Base-by-base conservation (phyloP, 148 eudicot species). In the Vaccinium corymbosum region DNA sequence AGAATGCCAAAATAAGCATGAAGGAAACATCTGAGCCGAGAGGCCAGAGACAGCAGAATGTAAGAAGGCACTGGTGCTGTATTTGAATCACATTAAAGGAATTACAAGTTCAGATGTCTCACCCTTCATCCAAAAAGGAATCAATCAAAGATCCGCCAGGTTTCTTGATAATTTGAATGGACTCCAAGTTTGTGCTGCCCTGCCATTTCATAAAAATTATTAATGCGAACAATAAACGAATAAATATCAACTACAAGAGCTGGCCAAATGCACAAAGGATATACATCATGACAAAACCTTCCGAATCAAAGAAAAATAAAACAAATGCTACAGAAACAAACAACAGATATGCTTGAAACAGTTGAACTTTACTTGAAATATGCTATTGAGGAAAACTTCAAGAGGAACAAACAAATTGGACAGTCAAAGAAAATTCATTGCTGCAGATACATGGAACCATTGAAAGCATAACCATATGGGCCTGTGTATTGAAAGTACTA, bases 101-200 rank as follows among this genome's bases (percentile, higher is more conserved):
- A 64, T 38, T 53, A 25, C 64, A 61, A 78, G 62, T 46, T 35
- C n/a, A 73, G 75, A 57, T 27, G 17, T n/a, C 27, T 48, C 83
- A 95, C 99, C 99, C 99, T 84, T 97, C 99, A 87, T 97, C 98
- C 66, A 97, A 68, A 80, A 97, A 97, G 56, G 98, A 97, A 91
- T 95, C 99, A 64, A 85, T 95, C 81, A 97, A 82, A 8, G 99
- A 95, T 22, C 99, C 99, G 84, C 99, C 99, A 81, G 99, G 92
- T 89, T 95, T 97, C 93, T 97, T 97, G 64, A 97, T 97, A 80
- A 97, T 97, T 85, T 97, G 99, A 80, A 97, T 97, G 82, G 99
- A 83, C 89, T 95, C 99, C 87, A 97, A 85, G 86, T 97, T 97
- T 70, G 99, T 97, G 86, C 99, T 97, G 1, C 99, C 99, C 98